Evolutionary conservation across 495 filamentous ascomycete species (phyloP), one percentile per base, ranked within the genome.

Genomic region (Penicillium goetzii): DNA sequence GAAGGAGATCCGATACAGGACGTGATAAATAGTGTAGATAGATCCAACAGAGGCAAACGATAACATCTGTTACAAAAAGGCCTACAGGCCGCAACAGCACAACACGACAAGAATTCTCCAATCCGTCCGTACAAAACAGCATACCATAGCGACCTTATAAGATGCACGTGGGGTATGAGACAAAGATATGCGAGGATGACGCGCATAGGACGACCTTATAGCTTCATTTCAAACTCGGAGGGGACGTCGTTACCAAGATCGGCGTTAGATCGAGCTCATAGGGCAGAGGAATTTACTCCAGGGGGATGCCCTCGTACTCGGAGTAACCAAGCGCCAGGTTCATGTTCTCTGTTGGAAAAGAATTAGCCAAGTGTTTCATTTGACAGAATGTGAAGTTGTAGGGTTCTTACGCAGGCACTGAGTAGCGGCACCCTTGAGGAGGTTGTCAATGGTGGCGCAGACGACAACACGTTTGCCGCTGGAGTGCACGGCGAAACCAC

Each of bases 371-470:
- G 19, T 1, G 25, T 53, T 12, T 53, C 17, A 19, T 17, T 23
- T 21, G 4, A 23, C 19, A 2, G 33, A 32, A 15, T 33, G 38
- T 10, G n/a, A 43, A 2, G 34, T 2, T 17, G n/a, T n/a, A 34
- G 26, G 38, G 87, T n/a, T 15, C 90, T 84, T 84, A 93, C 90
- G 93, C 72, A 97, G 77, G 79, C 92, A 97, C 79, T 98, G 95
- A 53, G 95, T 99, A 8, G 92, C 93, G 41, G 95, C 95, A 41
- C 95, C 95, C 86, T 99, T 99, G 58, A 97, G 83, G 63, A 98
- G 80, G 78, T 99, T 98, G 76, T 99, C 95, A 67, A 99, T 98
- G n/a, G 94, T 97, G 23, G 90, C 93, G 73, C 93, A 96, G 55
- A 99, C 87, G 55, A 99, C 95, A 0, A 94, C 95, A 36, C 95